Evolutionary conservation across 208 protist genomes (phyloP).

Genomic region (Crithidia acanthocephali): DNA sequence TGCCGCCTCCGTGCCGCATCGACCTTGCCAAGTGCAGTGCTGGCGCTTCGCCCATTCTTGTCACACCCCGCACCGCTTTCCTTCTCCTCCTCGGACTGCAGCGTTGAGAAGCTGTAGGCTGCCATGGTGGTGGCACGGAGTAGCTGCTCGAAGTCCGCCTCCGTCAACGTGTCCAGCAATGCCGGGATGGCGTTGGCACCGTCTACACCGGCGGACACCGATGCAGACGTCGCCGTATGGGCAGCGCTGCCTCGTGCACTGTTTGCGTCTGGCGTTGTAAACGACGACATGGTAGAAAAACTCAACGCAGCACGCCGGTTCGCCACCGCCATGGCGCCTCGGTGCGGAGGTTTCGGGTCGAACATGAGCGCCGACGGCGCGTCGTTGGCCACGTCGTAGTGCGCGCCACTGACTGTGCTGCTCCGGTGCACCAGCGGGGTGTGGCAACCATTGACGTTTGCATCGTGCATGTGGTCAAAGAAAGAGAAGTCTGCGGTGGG

Average conservation of each 20-base stretch:
- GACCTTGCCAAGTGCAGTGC: constrained; percentile 10
- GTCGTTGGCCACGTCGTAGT: neutral
- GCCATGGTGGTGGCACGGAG: constrained; percentile 3
- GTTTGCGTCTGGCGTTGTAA: neutral
- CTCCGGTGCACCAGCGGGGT: neutral
- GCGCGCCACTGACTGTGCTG: neutral
- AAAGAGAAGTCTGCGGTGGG: neutral
- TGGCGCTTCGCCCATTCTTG: neutral
- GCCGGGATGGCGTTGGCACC: neutral
- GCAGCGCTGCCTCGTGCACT: no score
- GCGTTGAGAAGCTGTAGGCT: constrained; percentile 1
- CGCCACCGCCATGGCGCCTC: no score
- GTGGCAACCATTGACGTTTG: neutral
- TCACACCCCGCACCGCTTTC: neutral
- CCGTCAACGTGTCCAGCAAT: neutral
- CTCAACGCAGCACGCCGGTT: no score
- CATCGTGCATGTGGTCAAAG: neutral
- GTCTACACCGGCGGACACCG: no score
- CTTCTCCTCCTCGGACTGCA: no score
- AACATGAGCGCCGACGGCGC: neutral
- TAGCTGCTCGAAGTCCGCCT: constrained; percentile 13
- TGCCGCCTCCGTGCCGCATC: constrained; percentile 34
- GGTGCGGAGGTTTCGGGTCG: neutral
- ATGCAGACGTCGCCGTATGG: no score
- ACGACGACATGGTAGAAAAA: neutral